phyloP scores from a whole-genome alignment of 768 basidiomycete genomes.

The Filobasidium floriforme region DNA sequence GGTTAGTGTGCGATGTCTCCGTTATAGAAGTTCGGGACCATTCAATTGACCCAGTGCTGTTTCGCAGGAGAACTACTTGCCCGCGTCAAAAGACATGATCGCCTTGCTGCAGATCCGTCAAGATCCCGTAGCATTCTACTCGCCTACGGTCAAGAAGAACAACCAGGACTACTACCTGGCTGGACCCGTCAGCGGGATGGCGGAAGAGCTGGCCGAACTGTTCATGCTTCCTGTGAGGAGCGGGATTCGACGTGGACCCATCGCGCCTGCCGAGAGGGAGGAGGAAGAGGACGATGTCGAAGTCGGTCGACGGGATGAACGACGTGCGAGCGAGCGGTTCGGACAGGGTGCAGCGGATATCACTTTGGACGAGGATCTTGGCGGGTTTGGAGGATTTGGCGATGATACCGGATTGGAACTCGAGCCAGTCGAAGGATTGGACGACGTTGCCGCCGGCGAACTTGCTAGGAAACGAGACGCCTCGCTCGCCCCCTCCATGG shows the following conservation, averaged over 20 bases:
- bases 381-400: constrained; percentile 23
- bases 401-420: constrained; percentile 25
- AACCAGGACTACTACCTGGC: constrained; percentile 59
- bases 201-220: constrained; percentile 70
- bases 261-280: constrained; percentile 49
- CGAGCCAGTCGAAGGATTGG: not conserved
- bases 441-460: not conserved
- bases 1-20: constrained; percentile 25
- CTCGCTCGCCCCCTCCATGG: not conserved
- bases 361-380: constrained; percentile 47
- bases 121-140: constrained; percentile 74
- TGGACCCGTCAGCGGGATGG: constrained; percentile 62
- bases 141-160: constrained; percentile 74
- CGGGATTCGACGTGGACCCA: constrained; percentile 52
- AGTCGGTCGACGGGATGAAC: constrained; percentile 60
- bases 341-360: constrained; percentile 49
- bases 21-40: not conserved
- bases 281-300: constrained; percentile 62
- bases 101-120: constrained; percentile 75
- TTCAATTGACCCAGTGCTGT: not conserved
- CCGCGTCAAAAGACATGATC: constrained; percentile 74
- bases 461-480: constrained; percentile 12
- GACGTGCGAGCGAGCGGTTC: constrained; percentile 54
- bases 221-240: constrained; percentile 68
- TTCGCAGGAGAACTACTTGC: constrained; percentile 64